Percentiles rank a stretch among this genome's conserved stretches.
Evolutionary conservation across 1,139 yeast genomes (phyloP).

Genomic region (Scheffersomyces illinoinensis): DNA sequence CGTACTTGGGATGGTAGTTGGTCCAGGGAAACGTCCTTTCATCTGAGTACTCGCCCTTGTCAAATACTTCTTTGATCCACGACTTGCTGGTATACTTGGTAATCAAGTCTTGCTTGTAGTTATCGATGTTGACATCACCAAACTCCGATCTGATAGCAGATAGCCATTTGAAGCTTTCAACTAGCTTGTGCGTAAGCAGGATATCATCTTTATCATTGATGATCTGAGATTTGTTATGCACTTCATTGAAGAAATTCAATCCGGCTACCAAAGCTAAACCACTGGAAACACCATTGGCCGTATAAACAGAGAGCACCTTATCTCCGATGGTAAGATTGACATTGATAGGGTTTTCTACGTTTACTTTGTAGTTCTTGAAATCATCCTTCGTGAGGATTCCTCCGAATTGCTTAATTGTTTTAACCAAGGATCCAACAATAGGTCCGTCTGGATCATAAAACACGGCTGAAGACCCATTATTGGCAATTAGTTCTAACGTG

Average conservation of each 20-base stretch:
- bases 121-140: slow-evolving; percentile 54
- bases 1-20: slow-evolving; percentile 77
- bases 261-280: slow-evolving; percentile 85
- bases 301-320: slow-evolving; percentile 53
- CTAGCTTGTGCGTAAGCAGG: slow-evolving; percentile 61
- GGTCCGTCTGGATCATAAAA: slow-evolving; percentile 85
- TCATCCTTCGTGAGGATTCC: slow-evolving; percentile 68
- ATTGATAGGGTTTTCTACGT: slow-evolving; percentile 55
- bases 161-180: slow-evolving; percentile 94
- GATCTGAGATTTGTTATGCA: slow-evolving; percentile 1
- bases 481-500: slow-evolving; percentile 68
- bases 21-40: slow-evolving; percentile 64
- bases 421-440: slow-evolving; percentile 59
- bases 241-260: slow-evolving; percentile 50
- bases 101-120: slow-evolving; percentile 26
- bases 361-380: slow-evolving; percentile 59
- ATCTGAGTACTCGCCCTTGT: slow-evolving; percentile 49
- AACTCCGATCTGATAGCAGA: slow-evolving; percentile 79
- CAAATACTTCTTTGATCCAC: slow-evolving; percentile 58
- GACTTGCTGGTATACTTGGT: slow-evolving; percentile 31
- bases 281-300: slow-evolving; percentile 77
- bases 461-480: slow-evolving; percentile 69
- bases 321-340: slow-evolving; percentile 35
- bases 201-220: slow-evolving; percentile 35
- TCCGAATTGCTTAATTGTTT: slow-evolving; percentile 45